Evolutionary conservation across 2,329 filamentous ascomycete species (phyloP).

Genomic region (Aureobasidium sp.): DNA sequence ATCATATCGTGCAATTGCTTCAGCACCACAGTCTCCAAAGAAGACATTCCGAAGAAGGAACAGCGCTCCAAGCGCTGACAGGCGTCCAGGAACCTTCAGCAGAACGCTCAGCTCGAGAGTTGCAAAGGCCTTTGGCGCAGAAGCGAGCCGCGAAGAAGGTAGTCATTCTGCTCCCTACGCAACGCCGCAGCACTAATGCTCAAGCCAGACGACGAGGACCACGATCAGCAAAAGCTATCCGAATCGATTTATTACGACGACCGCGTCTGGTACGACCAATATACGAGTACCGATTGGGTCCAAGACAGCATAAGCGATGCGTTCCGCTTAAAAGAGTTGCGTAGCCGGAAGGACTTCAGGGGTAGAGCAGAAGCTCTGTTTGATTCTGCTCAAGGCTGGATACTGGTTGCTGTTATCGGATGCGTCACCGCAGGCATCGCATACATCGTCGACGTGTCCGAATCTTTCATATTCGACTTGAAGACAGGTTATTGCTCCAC

Average conservation of each 20-base stretch:
- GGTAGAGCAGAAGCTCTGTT: conserved; percentile 71
- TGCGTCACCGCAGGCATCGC: conserved; percentile 77
- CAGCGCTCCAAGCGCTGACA: background rate
- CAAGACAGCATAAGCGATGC: conserved; percentile 95
- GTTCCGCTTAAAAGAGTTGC: conserved; percentile 75
- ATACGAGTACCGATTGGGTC: conserved; percentile 96
- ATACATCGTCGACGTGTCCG: conserved; percentile 82
- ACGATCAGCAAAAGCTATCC: conserved; percentile 55
- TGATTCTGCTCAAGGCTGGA: conserved; percentile 89
- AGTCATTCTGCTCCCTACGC: background rate
- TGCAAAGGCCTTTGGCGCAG: conserved; percentile 48
- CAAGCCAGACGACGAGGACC: background rate
- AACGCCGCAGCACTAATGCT: background rate
- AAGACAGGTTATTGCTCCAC: conserved; percentile 80
- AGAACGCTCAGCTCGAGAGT: conserved; percentile 34
- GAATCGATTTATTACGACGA: conserved; percentile 67
- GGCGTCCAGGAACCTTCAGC: conserved; percentile 25
- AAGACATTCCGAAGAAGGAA: conserved; percentile 4
- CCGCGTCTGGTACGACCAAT: conserved; percentile 97
- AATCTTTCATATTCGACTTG: conserved; percentile 78
- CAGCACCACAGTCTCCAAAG: conserved; percentile 25
- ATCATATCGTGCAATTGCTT: conserved; percentile 37
- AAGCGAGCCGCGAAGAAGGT: conserved; percentile 3
- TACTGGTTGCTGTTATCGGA: conserved; percentile 84
- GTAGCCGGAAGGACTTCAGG: conserved; percentile 73